Evolutionary conservation across 805 yeast species (phyloP).

Genomic region (Candida boidinii): DNA sequence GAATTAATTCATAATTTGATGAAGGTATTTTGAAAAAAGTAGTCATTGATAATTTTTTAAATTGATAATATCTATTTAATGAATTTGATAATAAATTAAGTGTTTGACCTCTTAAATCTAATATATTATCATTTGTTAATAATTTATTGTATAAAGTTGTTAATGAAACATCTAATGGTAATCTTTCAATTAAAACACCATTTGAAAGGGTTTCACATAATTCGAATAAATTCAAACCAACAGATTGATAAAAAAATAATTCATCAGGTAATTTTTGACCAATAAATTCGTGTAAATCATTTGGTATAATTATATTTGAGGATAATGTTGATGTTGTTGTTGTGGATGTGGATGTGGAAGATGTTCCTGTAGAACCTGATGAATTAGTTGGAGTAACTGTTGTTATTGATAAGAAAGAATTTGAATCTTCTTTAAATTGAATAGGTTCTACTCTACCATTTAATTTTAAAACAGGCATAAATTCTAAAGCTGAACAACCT

Average conservation of each 20-base stretch:
- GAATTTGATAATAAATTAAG: slow-evolving; percentile 62
- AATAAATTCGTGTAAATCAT: slow-evolving; percentile 72
- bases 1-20: slow-evolving; percentile 31
- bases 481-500: slow-evolving; percentile 62
- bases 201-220: slow-evolving; percentile 59
- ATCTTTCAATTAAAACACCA: slow-evolving; percentile 52
- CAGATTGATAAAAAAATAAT: slow-evolving; percentile 67
- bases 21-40: slow-evolving; percentile 19
- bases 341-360: slow-evolving; percentile 6
- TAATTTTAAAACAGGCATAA: slow-evolving; percentile 62
- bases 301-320: slow-evolving; percentile 41
- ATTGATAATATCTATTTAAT: slow-evolving; percentile 79
- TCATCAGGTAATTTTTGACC: slow-evolving; percentile 86
- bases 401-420: slow-evolving; percentile 11
- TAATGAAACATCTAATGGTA: slow-evolving; percentile 56
- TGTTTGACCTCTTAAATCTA: slow-evolving; percentile 49
- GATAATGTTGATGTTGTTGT: slow-evolving; percentile 4
- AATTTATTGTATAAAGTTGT: slow-evolving; percentile 51
- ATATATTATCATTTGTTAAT: slow-evolving; percentile 34
- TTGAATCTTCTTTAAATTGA: slow-evolving; percentile 12
- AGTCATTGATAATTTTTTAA: slow-evolving; percentile 49
- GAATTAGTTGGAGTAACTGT: slow-evolving; percentile 7
- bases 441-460: slow-evolving; percentile 64
- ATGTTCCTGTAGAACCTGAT: slow-evolving; percentile 1
- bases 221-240: slow-evolving; percentile 63